phyloP scores from a whole-genome alignment of 2,329 filamentous ascomycete species.

The Aureobasidium mangrovei region DNA sequence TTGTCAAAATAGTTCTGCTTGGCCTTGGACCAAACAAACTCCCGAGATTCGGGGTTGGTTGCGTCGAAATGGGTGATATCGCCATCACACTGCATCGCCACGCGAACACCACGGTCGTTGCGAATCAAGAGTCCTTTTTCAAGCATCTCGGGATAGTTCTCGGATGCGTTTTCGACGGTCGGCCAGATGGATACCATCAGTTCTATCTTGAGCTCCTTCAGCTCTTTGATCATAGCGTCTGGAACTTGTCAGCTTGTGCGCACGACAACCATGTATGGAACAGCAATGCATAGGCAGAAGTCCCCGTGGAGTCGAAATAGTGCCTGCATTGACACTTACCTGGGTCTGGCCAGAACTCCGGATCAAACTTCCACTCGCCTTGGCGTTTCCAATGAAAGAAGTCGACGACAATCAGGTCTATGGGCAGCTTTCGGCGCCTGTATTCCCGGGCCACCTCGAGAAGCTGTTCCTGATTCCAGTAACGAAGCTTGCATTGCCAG shows the following conservation, averaged over 20 bases:
- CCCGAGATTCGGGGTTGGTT: slow-evolving; percentile 51
- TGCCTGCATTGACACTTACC: not conserved
- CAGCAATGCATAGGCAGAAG: too few species aligned
- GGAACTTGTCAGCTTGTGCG: not conserved
- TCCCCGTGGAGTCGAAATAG: too few species aligned
- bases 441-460: slow-evolving; percentile 53
- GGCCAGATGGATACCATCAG: slow-evolving; percentile 65
- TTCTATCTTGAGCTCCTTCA: slow-evolving; percentile 50
- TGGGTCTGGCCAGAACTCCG: slow-evolving; percentile 56
- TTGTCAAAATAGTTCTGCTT: slow-evolving; percentile 54
- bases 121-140: slow-evolving; percentile 53
- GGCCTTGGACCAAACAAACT: slow-evolving; percentile 51
- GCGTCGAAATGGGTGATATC: slow-evolving; percentile 54
- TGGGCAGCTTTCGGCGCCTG: slow-evolving; percentile 44
- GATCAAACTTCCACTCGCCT: slow-evolving; percentile 60
- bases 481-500: slow-evolving; percentile 60
- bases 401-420: slow-evolving; percentile 59
- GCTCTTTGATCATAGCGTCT: slow-evolving; percentile 55
- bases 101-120: slow-evolving; percentile 50
- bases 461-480: slow-evolving; percentile 57
- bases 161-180: slow-evolving; percentile 50
- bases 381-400: slow-evolving; percentile 61
- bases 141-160: slow-evolving; percentile 55
- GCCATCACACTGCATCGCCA: slow-evolving; percentile 51
- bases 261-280: too few species aligned